Evolutionary conservation across 2,329 filamentous ascomycete species (phyloP).

Genomic region (Pseudogymnoascus sp.): DNA sequence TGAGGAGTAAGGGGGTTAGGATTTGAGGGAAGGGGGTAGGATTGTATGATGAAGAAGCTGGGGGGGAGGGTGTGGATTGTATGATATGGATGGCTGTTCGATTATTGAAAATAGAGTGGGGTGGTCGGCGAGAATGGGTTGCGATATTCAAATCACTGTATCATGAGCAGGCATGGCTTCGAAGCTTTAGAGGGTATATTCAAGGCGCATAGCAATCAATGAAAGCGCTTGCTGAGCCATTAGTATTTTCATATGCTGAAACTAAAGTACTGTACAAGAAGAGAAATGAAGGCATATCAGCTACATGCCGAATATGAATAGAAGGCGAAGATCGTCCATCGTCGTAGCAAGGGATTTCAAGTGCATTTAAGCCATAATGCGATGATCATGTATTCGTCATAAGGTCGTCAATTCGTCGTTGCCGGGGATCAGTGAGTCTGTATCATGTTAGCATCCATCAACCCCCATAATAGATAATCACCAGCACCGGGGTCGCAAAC

Average conservation of each 20-base stretch:
- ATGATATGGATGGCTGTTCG: neutral
- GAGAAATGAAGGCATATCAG: neutral
- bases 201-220: neutral
- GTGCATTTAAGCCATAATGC: neutral
- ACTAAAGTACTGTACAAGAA: neutral
- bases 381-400: neutral
- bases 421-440: constrained; percentile 54
- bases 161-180: neutral
- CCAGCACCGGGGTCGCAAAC: constrained; percentile 34
- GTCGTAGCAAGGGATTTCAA: neutral
- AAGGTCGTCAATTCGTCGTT: constrained; percentile 37
- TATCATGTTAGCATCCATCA: neutral
- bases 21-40: constrained; percentile 45
- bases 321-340: neutral
- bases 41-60: neutral
- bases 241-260: neutral
- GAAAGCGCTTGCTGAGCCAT: neutral
- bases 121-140: neutral
- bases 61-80: neutral
- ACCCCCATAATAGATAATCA: neutral
- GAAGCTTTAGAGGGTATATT: neutral
- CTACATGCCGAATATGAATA: neutral
- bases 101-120: neutral
- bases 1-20: constrained; percentile 80
- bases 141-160: neutral